A percentile compares a stretch with the other conserved stretches of the same genome.
phyloP scores from a whole-genome alignment of 805 yeast genomes.

The Kockiozyma suomiensis region DNA sequence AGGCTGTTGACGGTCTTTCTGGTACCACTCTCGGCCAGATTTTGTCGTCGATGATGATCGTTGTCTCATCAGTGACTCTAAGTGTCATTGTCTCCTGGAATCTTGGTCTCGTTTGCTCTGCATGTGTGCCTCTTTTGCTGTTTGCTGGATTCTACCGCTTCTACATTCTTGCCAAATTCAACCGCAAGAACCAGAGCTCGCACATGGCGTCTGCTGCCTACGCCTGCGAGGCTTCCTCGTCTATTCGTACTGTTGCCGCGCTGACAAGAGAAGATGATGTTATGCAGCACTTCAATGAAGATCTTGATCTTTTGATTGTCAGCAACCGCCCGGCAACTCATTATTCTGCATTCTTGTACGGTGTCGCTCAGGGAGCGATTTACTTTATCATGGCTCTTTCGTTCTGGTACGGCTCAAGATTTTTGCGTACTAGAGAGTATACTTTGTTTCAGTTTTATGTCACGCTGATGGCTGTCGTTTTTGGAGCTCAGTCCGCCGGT shows the following conservation, averaged over 20 bases:
- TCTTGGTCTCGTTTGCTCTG: conserved; percentile 48
- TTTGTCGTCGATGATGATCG: conserved; percentile 42
- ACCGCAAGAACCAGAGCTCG: conserved; percentile 45
- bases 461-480: conserved; percentile 46
- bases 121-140: conserved; percentile 43
- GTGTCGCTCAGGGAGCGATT: conserved; percentile 46
- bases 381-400: conserved; percentile 49
- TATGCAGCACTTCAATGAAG: conserved; percentile 37
- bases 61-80: conserved; percentile 47
- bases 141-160: conserved; percentile 48
- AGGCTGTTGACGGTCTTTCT: conserved; percentile 39
- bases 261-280: conserved; percentile 49
- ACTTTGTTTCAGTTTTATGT: conserved; percentile 45
- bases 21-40: conserved; percentile 42
- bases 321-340: conserved; percentile 23
- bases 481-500: conserved; percentile 52
- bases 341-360: conserved; percentile 43
- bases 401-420: conserved; percentile 50
- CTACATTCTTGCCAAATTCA: conserved; percentile 42
- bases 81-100: conserved; percentile 48
- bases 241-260: conserved; percentile 49
- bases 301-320: conserved; percentile 14
- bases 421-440: conserved; percentile 41
- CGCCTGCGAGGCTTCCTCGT: conserved; percentile 47
- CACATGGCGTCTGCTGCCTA: conserved; percentile 47